Evolutionary conservation across 257 asterid genomes (phyloP), one percentile per base, ranked within the genome.

Genomic region (Nemophila menziesii): DNA sequence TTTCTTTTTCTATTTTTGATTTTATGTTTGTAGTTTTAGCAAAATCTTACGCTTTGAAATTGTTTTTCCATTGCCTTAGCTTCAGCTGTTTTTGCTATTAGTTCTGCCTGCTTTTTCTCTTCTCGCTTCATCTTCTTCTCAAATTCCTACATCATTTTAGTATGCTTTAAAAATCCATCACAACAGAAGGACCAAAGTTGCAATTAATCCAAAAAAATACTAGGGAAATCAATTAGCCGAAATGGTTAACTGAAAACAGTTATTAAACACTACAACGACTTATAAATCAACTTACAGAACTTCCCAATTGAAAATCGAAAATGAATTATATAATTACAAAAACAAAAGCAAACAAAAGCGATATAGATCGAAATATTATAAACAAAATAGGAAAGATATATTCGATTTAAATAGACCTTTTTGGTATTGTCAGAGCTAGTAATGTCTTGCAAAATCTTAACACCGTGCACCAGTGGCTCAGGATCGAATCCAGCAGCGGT

Each of bases 401-500:
- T 15, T 17, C 18, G 9, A 8, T n/a, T 8, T 8, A 2, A n/a
- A n/a, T n/a, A n/a, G n/a, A n/a, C n/a, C 14, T n/a, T 38, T 20
- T 73, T 77, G 45, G 83, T 74, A 16, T 77, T 48, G 17, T 63
- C 15, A 62, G 85, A 63, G 5, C 26, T 64, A 36, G 49, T 41
- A 41, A 87, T 75, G 55, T 68, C 69, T 16, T 42, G 49, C 69
- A 87, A 60, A 16, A 80, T 69, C 58, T 62, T 49, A 14, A 56
- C 82, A 29, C 93, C 95, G 54, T 84, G 73, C 64, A 77, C 92
- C 82, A 87, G 50, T 3, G 97, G 76, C 71, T 61, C 86, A 0
- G 97, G 89, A 57, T 87, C 97, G 62, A 87, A 83, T 22, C 95
- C 95, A 45, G 93, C 73, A 0, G 95, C 58, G 14, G 97, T 67